phyloP scores from a whole-genome alignment of 345 rosid genomes.

The Nephelium lappaceum region DNA sequence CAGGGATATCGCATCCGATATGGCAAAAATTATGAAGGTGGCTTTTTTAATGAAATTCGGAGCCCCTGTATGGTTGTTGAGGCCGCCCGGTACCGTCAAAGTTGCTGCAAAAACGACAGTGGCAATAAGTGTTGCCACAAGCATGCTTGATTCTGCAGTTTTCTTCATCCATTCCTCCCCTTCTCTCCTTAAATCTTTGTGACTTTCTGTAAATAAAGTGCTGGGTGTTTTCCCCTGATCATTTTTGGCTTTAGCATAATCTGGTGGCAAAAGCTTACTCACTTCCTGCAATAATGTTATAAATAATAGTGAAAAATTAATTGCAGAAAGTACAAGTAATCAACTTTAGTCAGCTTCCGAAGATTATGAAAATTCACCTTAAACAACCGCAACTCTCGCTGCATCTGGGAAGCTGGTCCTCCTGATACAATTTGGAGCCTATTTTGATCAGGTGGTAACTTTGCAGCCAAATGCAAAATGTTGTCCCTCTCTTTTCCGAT shows the following conservation, averaged over 20 bases:
- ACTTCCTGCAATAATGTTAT: constrained; percentile 9
- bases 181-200: background rate
- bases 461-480: constrained; percentile 23
- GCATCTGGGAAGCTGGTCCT: constrained; percentile 24
- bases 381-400: constrained; percentile 9
- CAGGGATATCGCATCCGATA: no score
- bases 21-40: no score
- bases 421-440: constrained; percentile 22
- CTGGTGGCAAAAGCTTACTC: constrained; percentile 16
- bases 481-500: constrained; percentile 1
- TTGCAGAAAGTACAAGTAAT: no score
- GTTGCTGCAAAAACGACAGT: no score
- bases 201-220: background rate
- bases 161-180: background rate
- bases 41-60: no score
- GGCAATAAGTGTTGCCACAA: no score
- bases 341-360: no score
- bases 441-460: constrained; percentile 4
- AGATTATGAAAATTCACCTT: constrained; percentile 6
- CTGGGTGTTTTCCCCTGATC: background rate
- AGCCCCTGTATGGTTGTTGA: no score
- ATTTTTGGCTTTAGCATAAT: background rate
- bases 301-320: background rate
- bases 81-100: no score
- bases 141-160: constrained; percentile 2